A percentile compares a stretch with the other conserved stretches of the same genome.
Evolutionary conservation across 352 stramenopile species (phyloP).

Genomic region (Halophytophthora batemanensis): DNA sequence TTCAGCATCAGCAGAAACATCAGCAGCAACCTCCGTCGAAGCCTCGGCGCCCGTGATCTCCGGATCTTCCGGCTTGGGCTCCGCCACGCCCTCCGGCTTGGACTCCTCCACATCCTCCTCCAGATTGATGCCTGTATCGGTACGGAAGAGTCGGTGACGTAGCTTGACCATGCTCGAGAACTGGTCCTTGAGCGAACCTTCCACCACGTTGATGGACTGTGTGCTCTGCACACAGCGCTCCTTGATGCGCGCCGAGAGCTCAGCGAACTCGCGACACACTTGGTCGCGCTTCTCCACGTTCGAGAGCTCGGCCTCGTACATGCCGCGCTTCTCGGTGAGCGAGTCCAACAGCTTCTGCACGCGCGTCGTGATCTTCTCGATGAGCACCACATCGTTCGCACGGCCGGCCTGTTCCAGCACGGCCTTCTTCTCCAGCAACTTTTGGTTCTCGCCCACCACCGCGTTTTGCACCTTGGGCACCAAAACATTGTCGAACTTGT

Average conservation of each 20-base stretch:
- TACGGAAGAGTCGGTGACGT: slow-evolving; percentile 63
- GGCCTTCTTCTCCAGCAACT: slow-evolving; percentile 79
- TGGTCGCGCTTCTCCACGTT: slow-evolving; percentile 78
- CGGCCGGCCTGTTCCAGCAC: slow-evolving; percentile 57
- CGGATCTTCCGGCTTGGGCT: slow-evolving; percentile 24
- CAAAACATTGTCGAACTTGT: slow-evolving; percentile 64
- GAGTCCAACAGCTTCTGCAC: slow-evolving; percentile 67
- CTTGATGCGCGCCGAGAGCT: slow-evolving; percentile 70
- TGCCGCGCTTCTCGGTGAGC: slow-evolving; percentile 67
- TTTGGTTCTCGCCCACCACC: slow-evolving; percentile 74
- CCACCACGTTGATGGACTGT: slow-evolving; percentile 75
- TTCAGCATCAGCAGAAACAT: slow-evolving; percentile 13
- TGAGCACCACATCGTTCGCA: slow-evolving; percentile 54
- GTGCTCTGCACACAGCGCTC: slow-evolving; percentile 71
- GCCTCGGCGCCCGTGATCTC: slow-evolving; percentile 32
- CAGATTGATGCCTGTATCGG: slow-evolving; percentile 41
- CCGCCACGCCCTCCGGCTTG: slow-evolving; percentile 1
- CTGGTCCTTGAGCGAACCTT: slow-evolving; percentile 74
- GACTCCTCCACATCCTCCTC: slow-evolving; percentile 33
- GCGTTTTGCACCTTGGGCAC: slow-evolving; percentile 71
- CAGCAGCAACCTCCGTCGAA: slow-evolving; percentile 9
- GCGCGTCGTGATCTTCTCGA: slow-evolving; percentile 71
- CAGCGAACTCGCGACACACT: slow-evolving; percentile 72
- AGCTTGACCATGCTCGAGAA: slow-evolving; percentile 78
- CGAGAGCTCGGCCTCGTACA: slow-evolving; percentile 71